Evolutionary conservation across 306 rosid species (phyloP), one percentile per base, ranked within the genome.

Genomic region (Cicer cuneatum): DNA sequence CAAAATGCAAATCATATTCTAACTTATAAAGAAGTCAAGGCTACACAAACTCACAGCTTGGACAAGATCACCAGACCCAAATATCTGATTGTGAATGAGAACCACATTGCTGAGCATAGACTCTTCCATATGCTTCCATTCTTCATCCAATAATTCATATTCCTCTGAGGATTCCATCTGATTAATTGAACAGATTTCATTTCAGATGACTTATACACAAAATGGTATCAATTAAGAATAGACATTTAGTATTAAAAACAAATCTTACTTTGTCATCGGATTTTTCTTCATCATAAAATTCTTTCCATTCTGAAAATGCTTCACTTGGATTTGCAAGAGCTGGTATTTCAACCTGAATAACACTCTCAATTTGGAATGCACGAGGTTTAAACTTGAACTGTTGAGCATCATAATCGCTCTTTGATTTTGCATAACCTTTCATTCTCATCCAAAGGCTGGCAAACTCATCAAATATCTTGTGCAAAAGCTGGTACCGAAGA

Each of bases 331-430:
- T 81, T 38, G 80, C 81, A 75, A 83, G 78, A 61, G 78, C 19
- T 43, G 86, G 83, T 67, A 91, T 80, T 54, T 91, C 90, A 62
- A 79, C 84, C 7, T 92, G 96, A 75, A 94, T 83, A 74, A 94
- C 85, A 51, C 84, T 83, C 66, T 90, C 95, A 43, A 94, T 84
- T 57, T 80, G 83, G 64, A 94, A 90, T 2, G 69, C 86, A 54
- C 97, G 95, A 70, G 94, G 83, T 80, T 79, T 91, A 62, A 91
- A 90, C 81, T 87, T 91, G 90, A 80, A 91, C 74, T 77, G 83
- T 76, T 86, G 89, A 41, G 97, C 83, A 54, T 84, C 82, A 63
- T 37, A 8, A 49, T 91, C 91, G 42, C 90, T 88, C 75, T 74
- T 83, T 70, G 88, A 79, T 68, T 83, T 94, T 11, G 80, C 69